These are phyloP conservation scores for Adansonia grandidieri DNA, from an alignment of 441 rosid genomes.

Conservation along the genomic window DNA sequence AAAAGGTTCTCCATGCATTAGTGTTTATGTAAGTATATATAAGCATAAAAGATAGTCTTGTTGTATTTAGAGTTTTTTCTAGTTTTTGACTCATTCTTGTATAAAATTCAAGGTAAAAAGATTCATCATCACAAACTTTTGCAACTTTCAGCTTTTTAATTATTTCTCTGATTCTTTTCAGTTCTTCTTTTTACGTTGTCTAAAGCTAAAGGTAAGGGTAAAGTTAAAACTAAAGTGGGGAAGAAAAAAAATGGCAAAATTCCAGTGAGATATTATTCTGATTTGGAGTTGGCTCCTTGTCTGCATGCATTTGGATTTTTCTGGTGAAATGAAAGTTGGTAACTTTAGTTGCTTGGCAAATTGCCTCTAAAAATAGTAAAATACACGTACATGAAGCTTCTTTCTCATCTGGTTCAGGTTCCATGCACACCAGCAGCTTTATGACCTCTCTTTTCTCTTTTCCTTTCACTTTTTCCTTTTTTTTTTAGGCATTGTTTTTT, in stretches of 20 bases:
- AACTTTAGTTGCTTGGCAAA: too few relatives aligned
- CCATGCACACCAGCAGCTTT: conserved; percentile 54
- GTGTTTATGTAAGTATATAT: too few relatives aligned
- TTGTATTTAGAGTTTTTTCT: not conserved
- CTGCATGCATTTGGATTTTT: conserved; percentile 16
- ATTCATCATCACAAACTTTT: not conserved
- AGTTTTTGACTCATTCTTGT: not conserved
- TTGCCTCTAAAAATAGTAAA: not conserved
- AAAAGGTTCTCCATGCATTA: too few relatives aligned
- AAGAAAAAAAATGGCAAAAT: not conserved
- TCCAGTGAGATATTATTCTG: not conserved
- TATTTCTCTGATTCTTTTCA: not conserved
- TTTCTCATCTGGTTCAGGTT: not conserved
- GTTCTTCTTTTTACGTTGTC: not conserved
- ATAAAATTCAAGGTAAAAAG: not conserved
- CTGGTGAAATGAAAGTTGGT: too few relatives aligned
- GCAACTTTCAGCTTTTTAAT: not conserved
- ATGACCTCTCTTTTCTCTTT: not conserved
- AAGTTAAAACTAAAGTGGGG: not conserved
- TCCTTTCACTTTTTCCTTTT: conserved; percentile 9
- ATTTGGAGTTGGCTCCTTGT: conserved; percentile 11
- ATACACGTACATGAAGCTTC: not conserved
- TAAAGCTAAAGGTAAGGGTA: not conserved
- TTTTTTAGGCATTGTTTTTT: not conserved
- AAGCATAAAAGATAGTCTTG: too few relatives aligned